Percentiles rank a stretch among this genome's conserved stretches.
phyloP scores from a whole-genome alignment of 23 red algal genomes.

The Pyropia haitanensis region DNA sequence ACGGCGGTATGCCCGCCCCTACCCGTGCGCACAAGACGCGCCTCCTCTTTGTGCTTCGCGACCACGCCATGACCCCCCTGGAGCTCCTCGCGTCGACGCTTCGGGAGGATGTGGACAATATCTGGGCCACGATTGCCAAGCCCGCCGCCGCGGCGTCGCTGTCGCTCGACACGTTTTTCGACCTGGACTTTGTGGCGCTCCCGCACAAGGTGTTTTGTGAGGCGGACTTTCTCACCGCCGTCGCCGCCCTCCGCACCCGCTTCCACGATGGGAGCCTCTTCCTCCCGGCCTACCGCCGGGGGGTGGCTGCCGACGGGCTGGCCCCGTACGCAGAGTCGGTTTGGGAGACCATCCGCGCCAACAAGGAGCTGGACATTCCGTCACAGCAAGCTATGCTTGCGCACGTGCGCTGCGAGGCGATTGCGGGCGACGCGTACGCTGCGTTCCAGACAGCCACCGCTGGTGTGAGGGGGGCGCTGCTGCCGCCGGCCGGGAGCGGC shows the following conservation, averaged over 20 bases:
- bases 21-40: conserved; percentile 70
- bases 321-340: conserved; percentile 54
- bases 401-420: conserved; percentile 82
- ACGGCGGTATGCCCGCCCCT: background rate
- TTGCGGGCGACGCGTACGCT: conserved; percentile 51
- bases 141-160: conserved; percentile 32
- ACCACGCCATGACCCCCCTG: conserved; percentile 82
- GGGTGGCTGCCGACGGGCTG: conserved; percentile 79
- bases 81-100: conserved; percentile 60
- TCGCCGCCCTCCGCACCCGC: conserved; percentile 25
- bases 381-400: conserved; percentile 88
- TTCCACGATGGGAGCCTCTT: conserved; percentile 68
- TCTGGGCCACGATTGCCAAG: conserved; percentile 84
- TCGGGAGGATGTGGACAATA: conserved; percentile 59
- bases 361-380: conserved; percentile 92
- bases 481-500: no score
- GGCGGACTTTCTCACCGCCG: conserved; percentile 42
- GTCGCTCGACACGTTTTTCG: conserved; percentile 65
- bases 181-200: conserved; percentile 72
- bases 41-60: conserved; percentile 85
- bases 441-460: no score
- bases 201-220: conserved; percentile 76
- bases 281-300: conserved; percentile 52
- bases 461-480: no score
- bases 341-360: conserved; percentile 88